Evolutionary conservation across 139 green algal species (phyloP).

Genomic region (Chlorella vulgaris): DNA sequence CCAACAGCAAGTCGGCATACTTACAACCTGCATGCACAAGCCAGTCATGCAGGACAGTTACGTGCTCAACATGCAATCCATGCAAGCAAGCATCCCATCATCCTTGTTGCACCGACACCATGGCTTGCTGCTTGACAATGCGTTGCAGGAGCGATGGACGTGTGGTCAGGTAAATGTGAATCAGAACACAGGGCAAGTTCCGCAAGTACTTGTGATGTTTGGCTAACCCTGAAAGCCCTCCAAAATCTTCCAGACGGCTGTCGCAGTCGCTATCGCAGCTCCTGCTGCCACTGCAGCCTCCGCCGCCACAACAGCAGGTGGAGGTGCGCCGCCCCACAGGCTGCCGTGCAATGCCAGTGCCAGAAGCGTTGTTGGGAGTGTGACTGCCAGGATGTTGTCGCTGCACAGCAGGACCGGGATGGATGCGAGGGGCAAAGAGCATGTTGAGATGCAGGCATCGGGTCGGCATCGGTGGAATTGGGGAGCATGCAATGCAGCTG

Average conservation of each 20-base stretch:
- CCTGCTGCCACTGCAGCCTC: slow-evolving; percentile 8
- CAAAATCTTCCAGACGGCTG: slow-evolving; percentile 15
- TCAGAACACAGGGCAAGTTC: too few relatives aligned
- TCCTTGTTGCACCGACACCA: too few relatives aligned
- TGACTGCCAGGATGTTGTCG: neutral
- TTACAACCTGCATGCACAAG: slow-evolving; percentile 19
- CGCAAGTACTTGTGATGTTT: too few relatives aligned
- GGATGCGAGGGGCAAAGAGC: neutral
- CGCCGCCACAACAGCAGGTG: neutral
- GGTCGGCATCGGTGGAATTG: neutral
- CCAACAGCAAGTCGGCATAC: slow-evolving; percentile 10
- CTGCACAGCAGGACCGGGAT: neutral
- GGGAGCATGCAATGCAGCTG: neutral
- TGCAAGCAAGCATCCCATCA: too few relatives aligned
- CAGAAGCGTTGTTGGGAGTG: neutral
- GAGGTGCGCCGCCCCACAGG: slow-evolving; percentile 1
- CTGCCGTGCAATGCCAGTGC: slow-evolving; percentile 3
- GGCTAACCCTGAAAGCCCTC: slow-evolving; percentile 22
- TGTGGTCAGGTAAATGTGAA: neutral
- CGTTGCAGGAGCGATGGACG: neutral
- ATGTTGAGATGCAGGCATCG: neutral
- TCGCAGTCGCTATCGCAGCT: neutral
- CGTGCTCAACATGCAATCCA: neutral
- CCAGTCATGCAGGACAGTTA: slow-evolving; percentile 29
- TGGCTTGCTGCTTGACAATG: neutral